Base-by-base conservation (phyloP, 2,329 filamentous ascomycete genomes). In the Trichoderma koningii region DNA sequence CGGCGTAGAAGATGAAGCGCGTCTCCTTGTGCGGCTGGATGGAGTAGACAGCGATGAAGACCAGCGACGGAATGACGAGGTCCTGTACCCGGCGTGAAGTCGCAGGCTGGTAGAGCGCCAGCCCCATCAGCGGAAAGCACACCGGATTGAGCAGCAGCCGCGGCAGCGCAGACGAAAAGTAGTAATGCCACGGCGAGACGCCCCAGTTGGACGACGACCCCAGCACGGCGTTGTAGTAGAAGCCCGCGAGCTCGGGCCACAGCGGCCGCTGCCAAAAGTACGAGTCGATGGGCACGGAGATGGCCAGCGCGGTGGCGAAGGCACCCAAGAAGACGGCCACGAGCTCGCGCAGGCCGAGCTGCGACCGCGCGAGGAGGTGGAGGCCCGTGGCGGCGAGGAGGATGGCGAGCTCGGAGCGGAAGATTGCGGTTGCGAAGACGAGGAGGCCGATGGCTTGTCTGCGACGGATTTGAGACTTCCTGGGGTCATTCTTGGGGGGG, bases 1-100 rank as follows among this genome's bases (percentile, higher is more conserved):
- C 83, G 60, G 87, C 83, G 78, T 98, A 98, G 71, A 98, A 87
- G 70, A 99, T 89, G 81, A 99, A 99, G 19, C 95, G 90, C 75
- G 93, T 90, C 79, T 99, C 95, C 75, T 99, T 99, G 80, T 99
- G 95, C 0, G 94, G 93, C 67, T 97, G 90, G 57, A 92, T 71
- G 68, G 92, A 97, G 81, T 97, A 98, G 50, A 96, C 76, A 5
- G 83, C 83, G 21, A 96, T 82, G 75, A 93, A 99, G 34, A 85
- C 76, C 1, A 96, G 69, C 10, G 85, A 83, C 0, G 95, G 93
- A 2, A 89, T 70, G 4, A 91, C 80, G 0, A 91, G 71, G 7
- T 80, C 78, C 17, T 77, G 73, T 0, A 82, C 80, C 5, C 77
- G 75, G 4, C 74, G 75, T 9, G 77, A 74, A 0, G 81, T 83